phyloP scores from a whole-genome alignment of 345 rosid genomes.

The Stellera chamaejasme region DNA sequence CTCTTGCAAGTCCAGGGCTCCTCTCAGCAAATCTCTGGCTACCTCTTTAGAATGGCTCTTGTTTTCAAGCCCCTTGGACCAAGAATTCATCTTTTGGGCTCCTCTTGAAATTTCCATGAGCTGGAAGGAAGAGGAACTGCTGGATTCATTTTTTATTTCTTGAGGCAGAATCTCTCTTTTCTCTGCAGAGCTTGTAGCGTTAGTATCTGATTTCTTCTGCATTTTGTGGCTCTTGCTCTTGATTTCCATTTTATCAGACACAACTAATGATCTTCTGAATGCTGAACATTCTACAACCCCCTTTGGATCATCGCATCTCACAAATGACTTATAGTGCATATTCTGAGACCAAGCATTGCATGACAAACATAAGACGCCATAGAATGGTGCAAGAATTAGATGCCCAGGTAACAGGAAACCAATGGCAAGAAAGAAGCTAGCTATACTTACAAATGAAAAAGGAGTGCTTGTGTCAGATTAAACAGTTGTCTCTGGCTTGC shows the following conservation, averaged over 20 bases:
- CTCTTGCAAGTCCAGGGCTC: constrained; percentile 85
- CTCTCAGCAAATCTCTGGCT: constrained; percentile 65
- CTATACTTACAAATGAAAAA: constrained; percentile 1
- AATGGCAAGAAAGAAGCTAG: not conserved
- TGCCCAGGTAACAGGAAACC: too few species aligned
- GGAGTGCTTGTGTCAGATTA: constrained; percentile 14
- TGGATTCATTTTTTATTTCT: constrained; percentile 17
- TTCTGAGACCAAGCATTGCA: constrained; percentile 21
- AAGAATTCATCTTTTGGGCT: constrained; percentile 73
- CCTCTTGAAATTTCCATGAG: constrained; percentile 70
- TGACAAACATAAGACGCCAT: constrained; percentile 21
- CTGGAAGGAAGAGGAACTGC: constrained; percentile 47
- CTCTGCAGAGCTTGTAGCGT: constrained; percentile 16
- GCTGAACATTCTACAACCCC: constrained; percentile 81
- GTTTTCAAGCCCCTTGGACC: constrained; percentile 37
- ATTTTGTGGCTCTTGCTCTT: constrained; percentile 16
- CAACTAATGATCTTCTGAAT: constrained; percentile 46
- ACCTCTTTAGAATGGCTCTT: constrained; percentile 47
- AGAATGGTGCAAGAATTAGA: not conserved
- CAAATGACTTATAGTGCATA: constrained; percentile 84
- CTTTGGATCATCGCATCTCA: constrained; percentile 79
- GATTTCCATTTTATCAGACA: constrained; percentile 35
- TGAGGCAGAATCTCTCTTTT: constrained; percentile 20
- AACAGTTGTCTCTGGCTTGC: constrained; percentile 11
- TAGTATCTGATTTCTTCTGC: constrained; percentile 18